A percentile compares a stretch with the other conserved stretches of the same genome.
Conservation (phyloP, 495 filamentous ascomycete species). For the Aspergillus sparsus region DNA sequence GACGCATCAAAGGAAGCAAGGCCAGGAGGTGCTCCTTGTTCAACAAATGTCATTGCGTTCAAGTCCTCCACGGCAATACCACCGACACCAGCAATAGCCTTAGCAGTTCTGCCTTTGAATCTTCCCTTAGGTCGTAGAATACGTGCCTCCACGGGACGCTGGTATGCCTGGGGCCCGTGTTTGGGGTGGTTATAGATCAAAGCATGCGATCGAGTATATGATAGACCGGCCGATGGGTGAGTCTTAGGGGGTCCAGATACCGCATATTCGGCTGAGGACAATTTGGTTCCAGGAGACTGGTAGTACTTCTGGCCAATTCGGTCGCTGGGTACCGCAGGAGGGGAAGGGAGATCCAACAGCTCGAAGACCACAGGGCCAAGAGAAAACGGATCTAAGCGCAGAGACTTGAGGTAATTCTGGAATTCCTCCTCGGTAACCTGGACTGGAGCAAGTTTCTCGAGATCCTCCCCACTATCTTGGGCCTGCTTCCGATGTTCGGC, state of each 20-base stretch:
- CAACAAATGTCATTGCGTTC: slow-evolving; percentile 41
- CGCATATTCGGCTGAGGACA: slow-evolving; percentile 53
- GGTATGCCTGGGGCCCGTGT: slow-evolving; percentile 71
- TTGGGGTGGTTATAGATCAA: slow-evolving; percentile 76
- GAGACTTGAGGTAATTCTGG: slow-evolving; percentile 56
- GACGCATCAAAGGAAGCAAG: slow-evolving; percentile 57
- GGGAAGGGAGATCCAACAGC: slow-evolving; percentile 52
- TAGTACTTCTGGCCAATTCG: slow-evolving; percentile 40
- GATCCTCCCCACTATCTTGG: slow-evolving; percentile 48
- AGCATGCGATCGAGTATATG: slow-evolving; percentile 73
- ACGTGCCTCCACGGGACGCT: slow-evolving; percentile 66
- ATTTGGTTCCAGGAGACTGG: slow-evolving; percentile 37
- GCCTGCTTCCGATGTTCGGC: slow-evolving; percentile 43
- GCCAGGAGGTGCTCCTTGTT: slow-evolving; percentile 36
- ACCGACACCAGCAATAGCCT: slow-evolving; percentile 51
- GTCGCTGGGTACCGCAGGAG: slow-evolving; percentile 40
- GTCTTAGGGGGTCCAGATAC: slow-evolving; percentile 70
- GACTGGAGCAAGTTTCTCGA: slow-evolving; percentile 33
- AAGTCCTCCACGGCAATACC: slow-evolving; percentile 52
- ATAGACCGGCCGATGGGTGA: slow-evolving; percentile 88
- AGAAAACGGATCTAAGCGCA: slow-evolving; percentile 55
- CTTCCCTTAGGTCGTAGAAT: slow-evolving; percentile 55
- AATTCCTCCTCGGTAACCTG: slow-evolving; percentile 63
- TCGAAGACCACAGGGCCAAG: slow-evolving; percentile 49
- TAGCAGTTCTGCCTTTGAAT: slow-evolving; percentile 35